Percentiles rank a stretch among this genome's conserved stretches.
These are phyloP conservation scores for Primulina huaijiensis DNA, from an alignment of 257 asterid species.

Conservation along the genomic window DNA sequence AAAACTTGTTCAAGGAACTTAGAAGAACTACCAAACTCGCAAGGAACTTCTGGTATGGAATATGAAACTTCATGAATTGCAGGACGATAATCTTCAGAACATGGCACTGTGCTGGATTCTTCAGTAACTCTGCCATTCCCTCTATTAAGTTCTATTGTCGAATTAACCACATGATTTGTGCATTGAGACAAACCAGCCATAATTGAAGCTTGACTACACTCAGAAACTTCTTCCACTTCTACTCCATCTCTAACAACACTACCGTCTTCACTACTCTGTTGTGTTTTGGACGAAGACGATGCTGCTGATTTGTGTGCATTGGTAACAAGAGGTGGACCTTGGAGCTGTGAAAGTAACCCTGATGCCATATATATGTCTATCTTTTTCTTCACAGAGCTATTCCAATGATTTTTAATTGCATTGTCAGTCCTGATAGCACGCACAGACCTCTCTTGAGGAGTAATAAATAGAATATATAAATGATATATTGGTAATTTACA, in stretches of 20 bases:
- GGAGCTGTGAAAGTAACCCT: slow-evolving; percentile 78
- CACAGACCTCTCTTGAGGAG: slow-evolving; percentile 27
- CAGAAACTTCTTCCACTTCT: slow-evolving; percentile 78
- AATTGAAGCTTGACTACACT: slow-evolving; percentile 78
- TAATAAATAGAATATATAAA: slow-evolving; percentile 17
- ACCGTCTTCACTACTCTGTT: slow-evolving; percentile 71
- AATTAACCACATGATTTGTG: slow-evolving; percentile 37
- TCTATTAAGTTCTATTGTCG: slow-evolving; percentile 32
- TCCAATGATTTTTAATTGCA: slow-evolving; percentile 94
- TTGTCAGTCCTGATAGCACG: slow-evolving; percentile 75
- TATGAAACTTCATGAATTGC: slow-evolving; percentile 40
- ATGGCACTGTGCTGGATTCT: slow-evolving; percentile 40
- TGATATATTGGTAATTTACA: slow-evolving; percentile 18
- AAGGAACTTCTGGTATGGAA: slow-evolving; percentile 45
- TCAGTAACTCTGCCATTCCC: slow-evolving; percentile 42
- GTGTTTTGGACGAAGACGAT: slow-evolving; percentile 64
- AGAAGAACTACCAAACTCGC: slow-evolving; percentile 37
- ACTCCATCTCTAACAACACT: slow-evolving; percentile 43
- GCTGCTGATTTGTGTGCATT: slow-evolving; percentile 46
- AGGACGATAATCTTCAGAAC: slow-evolving; percentile 44
- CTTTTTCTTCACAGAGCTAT: slow-evolving; percentile 91
- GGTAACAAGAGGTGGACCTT: slow-evolving; percentile 52
- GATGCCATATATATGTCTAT: slow-evolving; percentile 80
- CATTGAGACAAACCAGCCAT: slow-evolving; percentile 52
- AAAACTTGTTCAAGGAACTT: slow-evolving; percentile 51